Evolutionary conservation across 768 basidiomycete species (phyloP).

Genomic region (Mrakia gelida): DNA sequence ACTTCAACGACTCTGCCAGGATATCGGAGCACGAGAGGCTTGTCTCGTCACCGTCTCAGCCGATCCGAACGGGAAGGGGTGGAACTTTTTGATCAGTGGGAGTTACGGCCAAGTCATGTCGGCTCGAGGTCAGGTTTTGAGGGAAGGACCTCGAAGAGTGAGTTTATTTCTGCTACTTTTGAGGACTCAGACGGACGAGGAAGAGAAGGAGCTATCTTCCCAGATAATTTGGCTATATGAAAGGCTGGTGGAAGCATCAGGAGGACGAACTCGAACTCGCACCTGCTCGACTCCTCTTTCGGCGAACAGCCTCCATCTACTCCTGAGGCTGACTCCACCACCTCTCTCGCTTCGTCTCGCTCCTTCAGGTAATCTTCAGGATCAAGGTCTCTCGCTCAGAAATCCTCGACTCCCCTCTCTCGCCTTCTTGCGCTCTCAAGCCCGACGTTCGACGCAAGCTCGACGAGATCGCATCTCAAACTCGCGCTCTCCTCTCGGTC

Average conservation of each 20-base stretch:
- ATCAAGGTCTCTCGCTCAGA: constrained; percentile 91
- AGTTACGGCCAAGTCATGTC: constrained; percentile 89
- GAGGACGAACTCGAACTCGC: no score
- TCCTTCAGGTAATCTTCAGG: constrained; percentile 65
- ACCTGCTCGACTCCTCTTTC: background rate
- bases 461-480: constrained; percentile 91
- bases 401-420: constrained; percentile 67
- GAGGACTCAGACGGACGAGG: background rate
- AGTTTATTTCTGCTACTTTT: constrained; percentile 32
- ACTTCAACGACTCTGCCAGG: constrained; percentile 68
- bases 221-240: no score
- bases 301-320: background rate
- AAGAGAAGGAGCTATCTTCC: no score
- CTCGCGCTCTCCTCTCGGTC: constrained; percentile 88
- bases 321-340: constrained; percentile 20
- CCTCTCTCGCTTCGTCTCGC: constrained; percentile 22
- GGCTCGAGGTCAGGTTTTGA: constrained; percentile 79
- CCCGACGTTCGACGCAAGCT: constrained; percentile 73
- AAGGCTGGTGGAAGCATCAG: background rate
- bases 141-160: constrained; percentile 83
- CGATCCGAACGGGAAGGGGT: constrained; percentile 37
- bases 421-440: constrained; percentile 62
- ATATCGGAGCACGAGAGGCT: constrained; percentile 73
- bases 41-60: constrained; percentile 78
- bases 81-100: constrained; percentile 88